Evolutionary conservation across 805 yeast species (phyloP).

Genomic region (Blastobotrys peoriensis): DNA sequence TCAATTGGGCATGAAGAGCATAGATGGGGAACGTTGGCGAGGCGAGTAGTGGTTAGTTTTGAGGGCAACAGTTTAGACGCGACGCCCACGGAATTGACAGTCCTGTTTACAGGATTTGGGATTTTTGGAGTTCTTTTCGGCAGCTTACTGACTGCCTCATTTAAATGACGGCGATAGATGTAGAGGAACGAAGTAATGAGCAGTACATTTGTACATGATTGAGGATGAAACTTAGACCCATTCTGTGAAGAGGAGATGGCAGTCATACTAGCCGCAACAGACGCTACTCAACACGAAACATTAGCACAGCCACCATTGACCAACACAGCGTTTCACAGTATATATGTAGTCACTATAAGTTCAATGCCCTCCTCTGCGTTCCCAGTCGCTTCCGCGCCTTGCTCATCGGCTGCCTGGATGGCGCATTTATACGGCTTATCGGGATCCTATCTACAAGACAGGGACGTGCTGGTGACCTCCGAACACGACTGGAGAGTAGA

Average conservation of each 20-base stretch:
- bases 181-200: too few relatives aligned
- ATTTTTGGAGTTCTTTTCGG: conserved; percentile 10
- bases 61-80: background rate
- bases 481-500: too few relatives aligned
- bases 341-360: background rate
- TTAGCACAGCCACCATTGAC: background rate
- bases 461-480: too few relatives aligned
- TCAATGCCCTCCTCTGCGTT: too few relatives aligned
- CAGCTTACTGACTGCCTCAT: conserved; percentile 8
- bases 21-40: conserved; percentile 1
- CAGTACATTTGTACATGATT: too few relatives aligned
- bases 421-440: too few relatives aligned
- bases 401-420: too few relatives aligned
- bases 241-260: background rate
- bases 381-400: too few relatives aligned
- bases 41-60: background rate
- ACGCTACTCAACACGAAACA: background rate
- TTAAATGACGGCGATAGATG: conserved; percentile 1
- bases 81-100: conserved; percentile 8
- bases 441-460: too few relatives aligned
- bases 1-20: background rate
- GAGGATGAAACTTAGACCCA: background rate
- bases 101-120: conserved; percentile 4
- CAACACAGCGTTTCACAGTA: background rate
- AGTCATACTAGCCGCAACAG: background rate